These are phyloP conservation scores for Metarhizium humberi DNA, from an alignment of 2,329 filamentous ascomycete species.

Conservation along the genomic window DNA sequence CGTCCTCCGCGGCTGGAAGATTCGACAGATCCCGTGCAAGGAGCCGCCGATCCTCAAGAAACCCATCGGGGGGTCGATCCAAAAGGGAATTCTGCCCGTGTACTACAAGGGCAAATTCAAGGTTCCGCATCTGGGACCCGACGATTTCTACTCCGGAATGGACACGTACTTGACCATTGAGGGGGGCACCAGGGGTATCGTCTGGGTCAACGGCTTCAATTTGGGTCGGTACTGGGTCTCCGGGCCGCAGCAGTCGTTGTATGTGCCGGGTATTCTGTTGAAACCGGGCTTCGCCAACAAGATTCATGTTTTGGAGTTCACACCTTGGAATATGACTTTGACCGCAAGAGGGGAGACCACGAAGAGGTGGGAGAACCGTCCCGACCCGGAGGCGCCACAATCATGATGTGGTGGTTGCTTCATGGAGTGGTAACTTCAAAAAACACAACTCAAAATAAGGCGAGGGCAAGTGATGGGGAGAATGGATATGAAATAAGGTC, in stretches of 20 bases:
- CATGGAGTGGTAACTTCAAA: not conserved
- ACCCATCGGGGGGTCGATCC: not conserved
- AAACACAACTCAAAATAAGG: not conserved
- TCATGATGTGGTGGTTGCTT: not conserved
- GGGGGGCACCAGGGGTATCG: conserved; percentile 30
- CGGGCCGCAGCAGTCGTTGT: conserved; percentile 34
- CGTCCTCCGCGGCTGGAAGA: not conserved
- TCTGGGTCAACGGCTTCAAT: conserved; percentile 35
- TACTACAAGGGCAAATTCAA: conserved; percentile 16
- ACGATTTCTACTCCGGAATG: not conserved
- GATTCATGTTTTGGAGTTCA: conserved; percentile 30
- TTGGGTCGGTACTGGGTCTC: conserved; percentile 34
- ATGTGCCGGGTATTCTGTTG: conserved; percentile 28
- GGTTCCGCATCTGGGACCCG: conserved; percentile 1
- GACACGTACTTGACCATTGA: conserved; percentile 30
- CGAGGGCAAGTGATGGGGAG: no score
- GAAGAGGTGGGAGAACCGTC: conserved; percentile 1
- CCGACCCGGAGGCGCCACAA: not conserved
- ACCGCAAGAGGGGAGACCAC: not conserved
- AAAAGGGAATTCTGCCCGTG: conserved; percentile 1
- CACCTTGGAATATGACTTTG: conserved; percentile 17
- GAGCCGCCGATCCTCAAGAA: not conserved
- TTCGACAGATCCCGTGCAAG: not conserved
- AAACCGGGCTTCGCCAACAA: conserved; percentile 22
- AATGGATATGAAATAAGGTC: no score